Evolutionary conservation across 2,329 filamentous ascomycete genomes (phyloP).

Genomic region (Pseudocercospora eumusae): DNA sequence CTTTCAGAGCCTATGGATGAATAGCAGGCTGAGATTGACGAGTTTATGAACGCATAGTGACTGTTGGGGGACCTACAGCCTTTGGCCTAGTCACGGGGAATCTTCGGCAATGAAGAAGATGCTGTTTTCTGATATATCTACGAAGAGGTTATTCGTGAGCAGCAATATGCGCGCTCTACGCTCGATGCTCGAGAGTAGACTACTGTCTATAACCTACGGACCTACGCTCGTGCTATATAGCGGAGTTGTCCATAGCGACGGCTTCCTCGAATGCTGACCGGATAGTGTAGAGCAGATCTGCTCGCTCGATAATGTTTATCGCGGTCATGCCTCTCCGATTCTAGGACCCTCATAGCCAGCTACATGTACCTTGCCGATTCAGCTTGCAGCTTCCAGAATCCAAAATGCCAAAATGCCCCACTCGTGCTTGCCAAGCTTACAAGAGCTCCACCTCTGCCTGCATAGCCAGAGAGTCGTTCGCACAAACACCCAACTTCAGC

Average conservation of each 20-base stretch:
- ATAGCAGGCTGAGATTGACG: background rate
- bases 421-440: slow-evolving; percentile 6
- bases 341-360: background rate
- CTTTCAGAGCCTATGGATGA: background rate
- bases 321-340: background rate
- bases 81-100: too few species aligned
- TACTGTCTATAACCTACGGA: too few species aligned
- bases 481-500: background rate
- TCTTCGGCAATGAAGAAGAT: too few species aligned
- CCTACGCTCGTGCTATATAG: too few species aligned
- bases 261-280: background rate
- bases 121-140: too few species aligned
- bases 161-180: too few species aligned
- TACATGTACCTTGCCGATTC: background rate
- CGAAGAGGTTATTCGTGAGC: too few species aligned
- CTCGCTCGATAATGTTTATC: background rate
- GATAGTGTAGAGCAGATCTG: background rate
- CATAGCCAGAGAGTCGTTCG: background rate
- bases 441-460: background rate
- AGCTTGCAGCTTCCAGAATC: background rate
- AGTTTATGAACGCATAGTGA: background rate
- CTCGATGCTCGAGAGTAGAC: too few species aligned
- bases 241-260: too few species aligned
- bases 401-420: slow-evolving; percentile 1
- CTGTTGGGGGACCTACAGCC: background rate